These are phyloP conservation scores for Exserohilum rostratum DNA, from an alignment of 2,329 filamentous ascomycete species.

Conservation along the genomic window DNA sequence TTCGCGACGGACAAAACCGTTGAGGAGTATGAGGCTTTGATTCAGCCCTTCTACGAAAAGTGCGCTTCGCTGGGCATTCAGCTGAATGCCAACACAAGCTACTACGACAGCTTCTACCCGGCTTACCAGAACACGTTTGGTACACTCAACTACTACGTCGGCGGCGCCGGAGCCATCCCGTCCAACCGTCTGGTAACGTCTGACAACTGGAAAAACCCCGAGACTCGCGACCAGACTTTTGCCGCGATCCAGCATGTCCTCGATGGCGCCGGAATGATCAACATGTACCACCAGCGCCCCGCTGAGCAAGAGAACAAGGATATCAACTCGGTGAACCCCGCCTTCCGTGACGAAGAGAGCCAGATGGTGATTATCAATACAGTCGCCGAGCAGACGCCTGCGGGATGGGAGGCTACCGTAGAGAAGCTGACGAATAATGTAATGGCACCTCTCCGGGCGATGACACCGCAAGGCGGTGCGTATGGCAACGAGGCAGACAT, in stretches of 20 bases:
- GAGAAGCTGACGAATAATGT: conserved; percentile 28
- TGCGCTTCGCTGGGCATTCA: conserved; percentile 32
- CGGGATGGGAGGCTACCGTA: conserved; percentile 28
- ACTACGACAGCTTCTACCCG: conserved; percentile 36
- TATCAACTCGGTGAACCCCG: conserved; percentile 39
- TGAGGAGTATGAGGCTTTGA: conserved; percentile 27
- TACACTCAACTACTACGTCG: conserved; percentile 33
- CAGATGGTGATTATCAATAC: conserved; percentile 32
- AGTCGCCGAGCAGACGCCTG: conserved; percentile 26
- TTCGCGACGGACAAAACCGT: conserved; percentile 37
- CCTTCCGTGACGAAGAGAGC: conserved; percentile 35
- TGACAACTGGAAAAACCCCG: conserved; percentile 36
- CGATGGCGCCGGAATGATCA: conserved; percentile 28
- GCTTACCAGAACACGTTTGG: conserved; percentile 41
- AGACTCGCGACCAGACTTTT: conserved; percentile 35
- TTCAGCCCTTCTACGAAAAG: conserved; percentile 34
- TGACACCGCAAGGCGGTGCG: conserved; percentile 36
- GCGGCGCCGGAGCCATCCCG: conserved; percentile 37
- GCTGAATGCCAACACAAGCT: conserved; percentile 26
- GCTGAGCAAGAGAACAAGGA: conserved; percentile 24
- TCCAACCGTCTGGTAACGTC: conserved; percentile 46
- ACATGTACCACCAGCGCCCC: conserved; percentile 36
- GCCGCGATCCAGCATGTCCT: conserved; percentile 29
- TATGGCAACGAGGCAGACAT: conserved; percentile 51
- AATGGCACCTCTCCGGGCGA: conserved; percentile 31